Conservation (phyloP, 1,284 basidiomycete genomes). For the Xerocomus amazonicus region DNA sequence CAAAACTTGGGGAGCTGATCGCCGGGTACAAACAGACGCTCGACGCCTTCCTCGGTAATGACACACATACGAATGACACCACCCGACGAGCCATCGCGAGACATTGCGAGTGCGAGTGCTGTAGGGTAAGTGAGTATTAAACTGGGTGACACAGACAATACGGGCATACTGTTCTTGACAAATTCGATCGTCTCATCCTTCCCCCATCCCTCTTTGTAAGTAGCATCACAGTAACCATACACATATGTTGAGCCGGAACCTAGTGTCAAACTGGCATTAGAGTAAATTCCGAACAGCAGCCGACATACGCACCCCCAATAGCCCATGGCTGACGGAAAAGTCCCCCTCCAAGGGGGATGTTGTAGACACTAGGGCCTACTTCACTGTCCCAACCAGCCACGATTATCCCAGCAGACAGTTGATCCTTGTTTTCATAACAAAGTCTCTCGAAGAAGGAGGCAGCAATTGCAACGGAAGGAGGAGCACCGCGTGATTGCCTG, state of each 20-base stretch:
- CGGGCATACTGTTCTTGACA: constrained; percentile 87
- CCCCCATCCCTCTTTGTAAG: constrained; percentile 93
- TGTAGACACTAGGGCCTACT: constrained; percentile 92
- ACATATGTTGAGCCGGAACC: constrained; percentile 97
- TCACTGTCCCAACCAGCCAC: constrained; percentile 98
- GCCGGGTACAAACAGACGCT: constrained; percentile 94
- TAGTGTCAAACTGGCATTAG: constrained; percentile 30
- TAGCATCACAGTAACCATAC: constrained; percentile 98
- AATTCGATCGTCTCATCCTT: constrained; percentile 91
- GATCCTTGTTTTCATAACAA: constrained; percentile 95
- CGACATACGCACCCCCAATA: constrained; percentile 71
- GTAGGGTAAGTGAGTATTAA: constrained; percentile 12
- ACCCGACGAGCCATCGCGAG: constrained; percentile 96
- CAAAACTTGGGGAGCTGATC: constrained; percentile 85
- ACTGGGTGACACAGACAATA: not conserved
- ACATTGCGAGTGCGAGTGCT: constrained; percentile 96
- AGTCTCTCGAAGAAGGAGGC: constrained; percentile 86
- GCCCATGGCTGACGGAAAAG: constrained; percentile 96
- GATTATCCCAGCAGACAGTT: constrained; percentile 90
- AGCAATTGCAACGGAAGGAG: constrained; percentile 80
- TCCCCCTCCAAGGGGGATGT: constrained; percentile 92
- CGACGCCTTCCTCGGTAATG: constrained; percentile 89
- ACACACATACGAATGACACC: constrained; percentile 97
- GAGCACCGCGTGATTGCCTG: constrained; percentile 65
- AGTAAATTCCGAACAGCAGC: not conserved